Evolutionary conservation across 345 rosid genomes (phyloP), one percentile per base, ranked within the genome.

Genomic region (Psidium friedrichsthalianum): DNA sequence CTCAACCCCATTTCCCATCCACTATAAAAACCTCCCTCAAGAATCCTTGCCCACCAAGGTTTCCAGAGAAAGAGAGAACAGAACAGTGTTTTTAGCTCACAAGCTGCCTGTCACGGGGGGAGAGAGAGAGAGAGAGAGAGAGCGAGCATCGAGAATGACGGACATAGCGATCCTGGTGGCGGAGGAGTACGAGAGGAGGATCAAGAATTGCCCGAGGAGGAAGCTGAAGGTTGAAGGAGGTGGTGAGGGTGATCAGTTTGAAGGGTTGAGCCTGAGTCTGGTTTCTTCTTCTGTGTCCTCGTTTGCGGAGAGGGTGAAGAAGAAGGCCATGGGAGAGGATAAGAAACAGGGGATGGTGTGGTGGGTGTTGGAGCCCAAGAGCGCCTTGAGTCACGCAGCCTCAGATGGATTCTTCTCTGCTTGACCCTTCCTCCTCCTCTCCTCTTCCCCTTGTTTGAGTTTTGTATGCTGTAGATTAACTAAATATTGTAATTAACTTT

Each of bases 151-250:
- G 29, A 32, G 78, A 69, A 93, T 94, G 96, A 87, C 96, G 3
- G 96, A 93, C 54, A 94, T 94, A 82, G 96, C 95, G 51, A 89
- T 94, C 51, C 80, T 94, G 86, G 93, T 93, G 11, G 94, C 93
- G 1, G 96, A 94, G 84, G 96, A 94, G 86, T 89, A 94, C 52
- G 96, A 91, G 52, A 92, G 92, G 91, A 89, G 92, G 82, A 55
- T 88, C 42, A 91, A 88, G 89, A 54, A 83, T 12, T 87, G 88
- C 53, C 25, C 51, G 53, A 51, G 14, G 69, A 78, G 14, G 86
- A 57, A 59, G n/a, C 56, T 1, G 76, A 56, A 15, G 18, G 47
- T 24, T 18, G 54, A 82, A 9, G 42, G n/a, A 82, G 57, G 57
- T 13, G 61, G 84, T 11, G 84, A 3, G 3, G 24, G 84, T 0